A percentile compares a stretch with the other conserved stretches of the same genome.
phyloP scores from a whole-genome alignment of 345 rosid species.

The Hibiscus syriacus region DNA sequence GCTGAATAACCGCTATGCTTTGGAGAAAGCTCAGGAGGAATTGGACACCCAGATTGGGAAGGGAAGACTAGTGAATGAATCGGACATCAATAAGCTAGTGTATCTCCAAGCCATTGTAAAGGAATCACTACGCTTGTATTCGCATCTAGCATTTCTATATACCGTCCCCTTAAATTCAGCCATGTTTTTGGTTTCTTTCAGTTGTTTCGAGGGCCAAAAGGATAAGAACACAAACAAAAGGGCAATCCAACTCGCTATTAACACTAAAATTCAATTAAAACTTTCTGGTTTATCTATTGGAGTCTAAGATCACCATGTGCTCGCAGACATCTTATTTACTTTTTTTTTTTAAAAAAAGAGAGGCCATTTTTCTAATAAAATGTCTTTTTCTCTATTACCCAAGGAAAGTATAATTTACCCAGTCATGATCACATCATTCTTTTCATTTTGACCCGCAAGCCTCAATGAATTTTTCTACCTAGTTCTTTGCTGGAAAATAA shows the following conservation, averaged over 20 bases:
- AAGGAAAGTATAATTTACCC: not conserved
- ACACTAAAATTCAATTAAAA: not conserved
- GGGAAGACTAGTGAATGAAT: slow-evolving; percentile 18
- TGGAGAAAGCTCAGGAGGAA: slow-evolving; percentile 19
- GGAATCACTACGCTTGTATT: slow-evolving; percentile 28
- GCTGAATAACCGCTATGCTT: slow-evolving; percentile 12
- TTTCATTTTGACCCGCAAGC: not conserved
- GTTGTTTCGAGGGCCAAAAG: not conserved
- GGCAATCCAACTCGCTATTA: not conserved
- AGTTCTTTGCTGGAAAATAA: not conserved
- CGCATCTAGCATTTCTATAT: not conserved
- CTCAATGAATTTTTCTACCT: not conserved
- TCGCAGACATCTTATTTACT: not conserved
- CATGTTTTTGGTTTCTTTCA: not conserved
- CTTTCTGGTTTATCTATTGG: not conserved
- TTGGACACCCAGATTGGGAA: slow-evolving; percentile 18
- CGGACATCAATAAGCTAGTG: slow-evolving; percentile 22
- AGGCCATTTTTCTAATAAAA: too few relatives aligned
- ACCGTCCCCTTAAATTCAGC: not conserved
- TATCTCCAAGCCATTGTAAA: slow-evolving; percentile 32
- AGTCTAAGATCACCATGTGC: not conserved
- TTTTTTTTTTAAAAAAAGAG: too few relatives aligned
- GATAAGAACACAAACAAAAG: too few relatives aligned
- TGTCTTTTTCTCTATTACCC: not conserved
- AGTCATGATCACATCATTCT: not conserved